Base-by-base conservation (phyloP, 148 eudicot genomes). In the Vaccinium macrocarpon region DNA sequence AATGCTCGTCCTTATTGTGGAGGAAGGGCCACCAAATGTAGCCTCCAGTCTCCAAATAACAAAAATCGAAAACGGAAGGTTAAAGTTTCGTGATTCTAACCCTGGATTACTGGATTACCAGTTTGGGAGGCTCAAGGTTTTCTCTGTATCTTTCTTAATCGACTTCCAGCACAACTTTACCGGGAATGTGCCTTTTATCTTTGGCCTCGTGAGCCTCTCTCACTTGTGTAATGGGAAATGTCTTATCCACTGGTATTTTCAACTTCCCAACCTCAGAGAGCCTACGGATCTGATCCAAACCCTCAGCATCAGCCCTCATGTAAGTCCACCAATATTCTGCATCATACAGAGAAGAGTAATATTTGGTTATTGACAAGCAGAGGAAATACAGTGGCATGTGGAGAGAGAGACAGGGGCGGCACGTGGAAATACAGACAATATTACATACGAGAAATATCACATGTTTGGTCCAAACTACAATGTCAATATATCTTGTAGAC, bases 241-340 rank as follows among this genome's bases (percentile, higher is more conserved):
- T 94, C 88, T 91, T 97, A 25, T 93, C 94, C 38, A 97, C 98
- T 0, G 99, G 99, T 52, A 97, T 87, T 86, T 87, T 93, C 86
- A 97, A 89, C 89, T 92, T 95, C 59, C 99, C 99, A 50, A 76
- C 89, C 87, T 90, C 98, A 51, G 87, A 82, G 23, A 97, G 91
- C 89, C 92, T 80, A 4, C 90, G 91, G 49, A 95, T 97, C 88
- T 95, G 93, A 23, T 91, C 85, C 85, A 97, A 90, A 82, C 98
- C 99, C 90, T 97, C 98, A 25, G 93, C 64, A 88, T 97, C 99
- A 46, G 96, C 91, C 87, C 99, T 92, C 99, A 97, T 97, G 87
- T 88, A 95, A 25, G 92, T 90, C 98, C 99, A 97, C 88, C 83
- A 91, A 84, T 97, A 97, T 81, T 90, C 99, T 97, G 91, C 76